Conservation (phyloP, 495 filamentous ascomycete genomes). For the Friedmanniomyces simplex region DNA sequence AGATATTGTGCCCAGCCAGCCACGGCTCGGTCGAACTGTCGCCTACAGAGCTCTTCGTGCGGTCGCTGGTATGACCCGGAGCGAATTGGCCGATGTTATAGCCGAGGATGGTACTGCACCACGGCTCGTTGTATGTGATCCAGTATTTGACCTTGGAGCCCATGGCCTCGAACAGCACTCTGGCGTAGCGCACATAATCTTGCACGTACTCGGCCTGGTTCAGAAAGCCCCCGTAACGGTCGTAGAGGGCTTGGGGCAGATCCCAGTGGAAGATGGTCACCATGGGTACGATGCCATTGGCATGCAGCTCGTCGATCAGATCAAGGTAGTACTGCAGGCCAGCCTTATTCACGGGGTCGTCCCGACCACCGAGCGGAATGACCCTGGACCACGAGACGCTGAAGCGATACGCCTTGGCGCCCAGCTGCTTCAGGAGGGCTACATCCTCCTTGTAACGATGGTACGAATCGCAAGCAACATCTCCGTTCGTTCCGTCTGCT, state of each 20-base stretch:
- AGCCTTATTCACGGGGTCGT: conserved; percentile 24
- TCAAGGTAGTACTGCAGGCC: conserved; percentile 28
- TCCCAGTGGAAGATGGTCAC: conserved; percentile 31
- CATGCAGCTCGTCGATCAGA: conserved; percentile 25
- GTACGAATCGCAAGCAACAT: conserved; percentile 30
- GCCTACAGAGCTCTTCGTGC: conserved; percentile 34
- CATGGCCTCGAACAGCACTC: conserved; percentile 24
- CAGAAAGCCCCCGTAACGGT: conserved; percentile 29
- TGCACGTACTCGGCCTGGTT: conserved; percentile 16
- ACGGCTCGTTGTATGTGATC: conserved; percentile 37
- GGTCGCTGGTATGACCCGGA: conserved; percentile 26
- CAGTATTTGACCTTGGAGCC: conserved; percentile 27
- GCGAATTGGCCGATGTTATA: conserved; percentile 26
- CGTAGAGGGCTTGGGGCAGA: conserved; percentile 25
- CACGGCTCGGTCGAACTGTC: conserved; percentile 45
- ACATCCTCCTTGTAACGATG: conserved; percentile 33
- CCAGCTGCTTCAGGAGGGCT: conserved; percentile 27
- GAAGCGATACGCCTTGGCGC: conserved; percentile 29
- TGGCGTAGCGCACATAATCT: conserved; percentile 26
- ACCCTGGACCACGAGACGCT: conserved; percentile 31
- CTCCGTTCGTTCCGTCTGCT: conserved; percentile 25
- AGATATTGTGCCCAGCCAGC: conserved; percentile 29
- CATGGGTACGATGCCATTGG: conserved; percentile 24
- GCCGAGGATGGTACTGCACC: conserved; percentile 25
- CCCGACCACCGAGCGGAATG: conserved; percentile 26